These are phyloP conservation scores for Neurospora sp. DNA, from an alignment of 495 filamentous ascomycete genomes.

Conservation along the genomic window DNA sequence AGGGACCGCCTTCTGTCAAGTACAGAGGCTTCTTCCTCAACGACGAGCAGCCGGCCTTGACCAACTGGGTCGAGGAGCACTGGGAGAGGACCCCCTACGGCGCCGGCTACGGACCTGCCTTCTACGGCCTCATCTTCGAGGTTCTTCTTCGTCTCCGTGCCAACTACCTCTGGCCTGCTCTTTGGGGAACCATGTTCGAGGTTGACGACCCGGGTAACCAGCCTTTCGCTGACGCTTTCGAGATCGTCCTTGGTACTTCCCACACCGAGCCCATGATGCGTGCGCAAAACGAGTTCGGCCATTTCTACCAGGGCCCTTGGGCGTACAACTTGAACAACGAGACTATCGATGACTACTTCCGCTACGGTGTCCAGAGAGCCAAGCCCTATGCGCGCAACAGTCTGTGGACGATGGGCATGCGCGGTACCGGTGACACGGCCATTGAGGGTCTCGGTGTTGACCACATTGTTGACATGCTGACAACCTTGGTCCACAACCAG, in stretches of 20 bases:
- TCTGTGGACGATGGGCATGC: constrained; percentile 64
- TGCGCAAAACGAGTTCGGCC: constrained; percentile 58
- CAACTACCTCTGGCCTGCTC: constrained; percentile 68
- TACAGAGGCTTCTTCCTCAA: constrained; percentile 75
- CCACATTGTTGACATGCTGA: constrained; percentile 46
- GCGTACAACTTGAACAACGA: constrained; percentile 56
- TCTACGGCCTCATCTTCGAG: constrained; percentile 64
- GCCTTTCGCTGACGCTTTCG: constrained; percentile 59
- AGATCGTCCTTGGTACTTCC: constrained; percentile 59
- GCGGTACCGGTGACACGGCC: constrained; percentile 56
- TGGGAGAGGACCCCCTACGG: constrained; percentile 41
- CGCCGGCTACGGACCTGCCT: constrained; percentile 49
- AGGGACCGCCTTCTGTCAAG: constrained; percentile 56
- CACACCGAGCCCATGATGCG: constrained; percentile 70
- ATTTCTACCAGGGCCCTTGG: constrained; percentile 51
- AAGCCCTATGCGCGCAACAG: constrained; percentile 53
- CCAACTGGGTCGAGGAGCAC: constrained; percentile 52
- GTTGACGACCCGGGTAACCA: constrained; percentile 61
- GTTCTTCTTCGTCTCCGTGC: constrained; percentile 57
- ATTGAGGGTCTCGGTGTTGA: constrained; percentile 44
- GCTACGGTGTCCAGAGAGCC: constrained; percentile 53
- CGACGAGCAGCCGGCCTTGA: constrained; percentile 63
- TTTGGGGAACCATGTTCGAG: constrained; percentile 62
- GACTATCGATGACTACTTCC: constrained; percentile 56
- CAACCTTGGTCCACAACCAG: constrained; percentile 50